Evolutionary conservation across 1,139 yeast genomes (phyloP).

Genomic region (Saccharomyces hybrid): DNA sequence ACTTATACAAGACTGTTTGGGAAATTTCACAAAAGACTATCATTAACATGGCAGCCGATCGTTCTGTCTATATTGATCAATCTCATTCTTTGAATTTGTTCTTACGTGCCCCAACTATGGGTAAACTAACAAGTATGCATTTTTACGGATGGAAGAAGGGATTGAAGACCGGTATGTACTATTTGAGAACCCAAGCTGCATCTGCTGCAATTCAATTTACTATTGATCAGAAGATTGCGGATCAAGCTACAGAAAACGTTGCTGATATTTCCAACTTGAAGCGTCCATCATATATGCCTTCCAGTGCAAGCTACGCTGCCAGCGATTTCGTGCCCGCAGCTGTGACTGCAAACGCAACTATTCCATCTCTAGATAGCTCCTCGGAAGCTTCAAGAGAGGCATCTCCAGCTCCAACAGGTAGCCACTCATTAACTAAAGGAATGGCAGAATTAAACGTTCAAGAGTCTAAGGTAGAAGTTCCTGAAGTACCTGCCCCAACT

Average conservation of each 20-base stretch:
- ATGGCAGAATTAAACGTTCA: slow-evolving; percentile 25
- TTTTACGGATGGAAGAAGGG: slow-evolving; percentile 98
- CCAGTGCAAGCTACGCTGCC: slow-evolving; percentile 27
- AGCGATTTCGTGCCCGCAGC: slow-evolving; percentile 28
- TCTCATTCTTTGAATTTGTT: slow-evolving; percentile 84
- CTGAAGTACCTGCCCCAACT: slow-evolving; percentile 24
- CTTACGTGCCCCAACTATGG: slow-evolving; percentile 76
- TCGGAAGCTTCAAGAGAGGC: slow-evolving; percentile 22
- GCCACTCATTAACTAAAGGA: slow-evolving; percentile 24
- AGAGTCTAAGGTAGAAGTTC: slow-evolving; percentile 16
- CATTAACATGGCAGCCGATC: slow-evolving; percentile 91
- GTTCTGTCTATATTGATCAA: slow-evolving; percentile 90
- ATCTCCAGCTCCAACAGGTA: slow-evolving; percentile 22
- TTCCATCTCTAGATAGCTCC: slow-evolving; percentile 18
- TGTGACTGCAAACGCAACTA: slow-evolving; percentile 4
- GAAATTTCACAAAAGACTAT: slow-evolving; percentile 83
- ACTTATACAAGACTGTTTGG: slow-evolving; percentile 91
- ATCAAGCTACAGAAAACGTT: slow-evolving; percentile 42
- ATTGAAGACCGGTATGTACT: slow-evolving; percentile 96
- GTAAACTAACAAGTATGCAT: slow-evolving; percentile 90
- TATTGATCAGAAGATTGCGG: slow-evolving; percentile 43
- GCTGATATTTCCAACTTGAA: slow-evolving; percentile 49
- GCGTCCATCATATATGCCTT: slow-evolving; percentile 44
- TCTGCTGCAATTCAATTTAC: slow-evolving; percentile 87
- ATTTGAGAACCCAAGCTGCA: slow-evolving; percentile 90